These are phyloP conservation scores for Erythrobasidium hasegawianum DNA, from an alignment of 1,284 basidiomycete species.

Conservation along the genomic window DNA sequence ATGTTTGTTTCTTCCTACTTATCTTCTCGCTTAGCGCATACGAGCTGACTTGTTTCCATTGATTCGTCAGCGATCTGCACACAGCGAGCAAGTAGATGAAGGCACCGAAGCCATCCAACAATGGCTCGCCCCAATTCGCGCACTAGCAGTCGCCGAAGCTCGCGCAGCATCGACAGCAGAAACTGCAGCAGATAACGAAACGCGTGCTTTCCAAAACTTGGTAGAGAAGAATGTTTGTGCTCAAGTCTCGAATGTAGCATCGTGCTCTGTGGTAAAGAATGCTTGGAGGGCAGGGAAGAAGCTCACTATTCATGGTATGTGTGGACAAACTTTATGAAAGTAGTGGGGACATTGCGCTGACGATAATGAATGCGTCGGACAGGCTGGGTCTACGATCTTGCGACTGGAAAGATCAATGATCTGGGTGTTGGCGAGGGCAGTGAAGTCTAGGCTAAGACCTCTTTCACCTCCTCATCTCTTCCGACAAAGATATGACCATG, in stretches of 20 bases:
- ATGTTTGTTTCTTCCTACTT: slow-evolving; percentile 11
- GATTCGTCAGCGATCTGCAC: slow-evolving; percentile 12
- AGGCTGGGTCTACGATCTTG: slow-evolving; percentile 39
- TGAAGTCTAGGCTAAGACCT: background rate
- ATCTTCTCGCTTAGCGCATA: no score
- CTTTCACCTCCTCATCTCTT: no score
- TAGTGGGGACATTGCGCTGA: background rate
- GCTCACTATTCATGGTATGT: slow-evolving; percentile 37
- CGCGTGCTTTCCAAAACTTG: slow-evolving; percentile 14
- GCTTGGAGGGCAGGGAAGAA: slow-evolving; percentile 37
- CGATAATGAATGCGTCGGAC: no score
- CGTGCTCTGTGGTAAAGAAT: slow-evolving; percentile 37
- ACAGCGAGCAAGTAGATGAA: slow-evolving; percentile 6
- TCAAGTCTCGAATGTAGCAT: slow-evolving; percentile 39
- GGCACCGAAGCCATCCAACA: slow-evolving; percentile 36
- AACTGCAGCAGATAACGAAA: slow-evolving; percentile 5
- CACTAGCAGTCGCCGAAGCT: slow-evolving; percentile 34
- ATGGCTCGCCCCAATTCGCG: slow-evolving; percentile 38
- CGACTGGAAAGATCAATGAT: slow-evolving; percentile 37
- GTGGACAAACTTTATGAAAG: background rate
- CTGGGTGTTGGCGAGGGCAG: slow-evolving; percentile 32
- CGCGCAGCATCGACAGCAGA: slow-evolving; percentile 10
- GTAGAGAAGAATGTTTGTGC: slow-evolving; percentile 35
- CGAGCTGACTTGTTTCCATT: background rate
- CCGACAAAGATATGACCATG: no score